A percentile compares a stretch with the other conserved stretches of the same genome.
Evolutionary conservation across 2,329 filamentous ascomycete species (phyloP).

Genomic region (Tricladium varicosporioides): DNA sequence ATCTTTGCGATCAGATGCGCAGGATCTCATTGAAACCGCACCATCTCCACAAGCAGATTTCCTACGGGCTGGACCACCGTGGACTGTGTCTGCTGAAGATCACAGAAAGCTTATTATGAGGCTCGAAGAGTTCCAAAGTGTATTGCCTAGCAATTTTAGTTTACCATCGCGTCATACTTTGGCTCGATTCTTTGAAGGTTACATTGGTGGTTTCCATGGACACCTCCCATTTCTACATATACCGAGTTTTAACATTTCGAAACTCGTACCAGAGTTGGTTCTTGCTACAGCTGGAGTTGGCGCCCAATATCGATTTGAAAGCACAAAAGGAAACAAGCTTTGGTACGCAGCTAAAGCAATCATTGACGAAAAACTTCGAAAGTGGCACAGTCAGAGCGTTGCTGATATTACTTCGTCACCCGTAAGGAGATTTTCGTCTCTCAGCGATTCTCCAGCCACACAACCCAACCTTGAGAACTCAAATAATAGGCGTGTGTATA

Average conservation of each 20-base stretch:
- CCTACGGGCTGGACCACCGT: constrained; percentile 31
- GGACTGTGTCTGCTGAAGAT: constrained; percentile 53
- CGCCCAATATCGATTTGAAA: constrained; percentile 65
- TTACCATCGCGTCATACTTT: constrained; percentile 69
- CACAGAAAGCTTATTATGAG: constrained; percentile 55
- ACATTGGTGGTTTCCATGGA: constrained; percentile 63
- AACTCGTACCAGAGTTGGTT: constrained; percentile 65
- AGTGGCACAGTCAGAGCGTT: constrained; percentile 44
- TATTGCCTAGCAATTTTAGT: constrained; percentile 60
- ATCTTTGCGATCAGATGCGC: constrained; percentile 3
- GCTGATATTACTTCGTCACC: neutral
- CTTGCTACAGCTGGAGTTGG: constrained; percentile 66
- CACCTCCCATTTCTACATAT: constrained; percentile 64
- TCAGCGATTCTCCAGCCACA: too few species aligned
- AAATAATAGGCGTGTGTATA: too few species aligned
- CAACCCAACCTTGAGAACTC: too few species aligned
- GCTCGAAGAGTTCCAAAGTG: constrained; percentile 59
- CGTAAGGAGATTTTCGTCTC: too few species aligned
- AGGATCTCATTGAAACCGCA: constrained; percentile 8
- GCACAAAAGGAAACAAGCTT: constrained; percentile 55
- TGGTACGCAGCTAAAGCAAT: constrained; percentile 62
- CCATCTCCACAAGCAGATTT: constrained; percentile 9
- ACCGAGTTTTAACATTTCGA: constrained; percentile 60
- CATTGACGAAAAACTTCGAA: constrained; percentile 56
- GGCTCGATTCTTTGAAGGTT: constrained; percentile 67